Evolutionary conservation across 495 filamentous ascomycete species (phyloP).

Genomic region (Hypomontagnella monticulosa): DNA sequence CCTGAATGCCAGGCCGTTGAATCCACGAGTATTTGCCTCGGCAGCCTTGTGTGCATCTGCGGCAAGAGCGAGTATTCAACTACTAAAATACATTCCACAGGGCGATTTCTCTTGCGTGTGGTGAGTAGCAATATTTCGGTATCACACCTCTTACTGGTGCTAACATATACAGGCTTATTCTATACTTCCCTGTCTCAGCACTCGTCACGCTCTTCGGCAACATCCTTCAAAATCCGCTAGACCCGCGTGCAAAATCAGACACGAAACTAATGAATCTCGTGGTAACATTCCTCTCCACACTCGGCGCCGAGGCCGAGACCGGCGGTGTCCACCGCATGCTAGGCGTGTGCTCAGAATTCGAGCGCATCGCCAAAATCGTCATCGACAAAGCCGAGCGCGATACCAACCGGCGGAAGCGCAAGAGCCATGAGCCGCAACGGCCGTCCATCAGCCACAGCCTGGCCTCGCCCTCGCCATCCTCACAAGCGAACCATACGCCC

Average conservation of each 20-base stretch:
- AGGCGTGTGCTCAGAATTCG: conserved; percentile 90
- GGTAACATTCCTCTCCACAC: conserved; percentile 80
- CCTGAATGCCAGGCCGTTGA: conserved; percentile 86
- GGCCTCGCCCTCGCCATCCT: conserved; percentile 19
- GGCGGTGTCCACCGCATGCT: conserved; percentile 93
- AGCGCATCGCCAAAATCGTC: conserved; percentile 91
- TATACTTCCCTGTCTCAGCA: conserved; percentile 97
- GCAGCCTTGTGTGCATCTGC: conserved; percentile 91
- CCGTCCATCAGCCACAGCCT: conserved; percentile 27
- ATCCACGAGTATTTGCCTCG: conserved; percentile 93
- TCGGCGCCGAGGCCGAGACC: conserved; percentile 80
- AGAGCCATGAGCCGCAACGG: conserved; percentile 63
- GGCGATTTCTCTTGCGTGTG: conserved; percentile 96
- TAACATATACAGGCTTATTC: conserved; percentile 75
- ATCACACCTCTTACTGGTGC: conserved; percentile 14
- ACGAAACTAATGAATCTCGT: conserved; percentile 91
- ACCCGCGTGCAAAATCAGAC: conserved; percentile 86
- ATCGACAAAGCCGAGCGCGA: conserved; percentile 92
- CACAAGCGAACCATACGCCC: conserved; percentile 26
- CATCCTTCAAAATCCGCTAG: conserved; percentile 94
- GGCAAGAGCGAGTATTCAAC: conserved; percentile 88
- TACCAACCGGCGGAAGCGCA: conserved; percentile 80
- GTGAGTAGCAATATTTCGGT: conserved; percentile 62
- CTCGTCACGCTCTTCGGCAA: conserved; percentile 97
- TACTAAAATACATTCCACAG: conserved; percentile 95